Base-by-base conservation (phyloP, 345 rosid species). In the Corchorus capsularis region DNA sequence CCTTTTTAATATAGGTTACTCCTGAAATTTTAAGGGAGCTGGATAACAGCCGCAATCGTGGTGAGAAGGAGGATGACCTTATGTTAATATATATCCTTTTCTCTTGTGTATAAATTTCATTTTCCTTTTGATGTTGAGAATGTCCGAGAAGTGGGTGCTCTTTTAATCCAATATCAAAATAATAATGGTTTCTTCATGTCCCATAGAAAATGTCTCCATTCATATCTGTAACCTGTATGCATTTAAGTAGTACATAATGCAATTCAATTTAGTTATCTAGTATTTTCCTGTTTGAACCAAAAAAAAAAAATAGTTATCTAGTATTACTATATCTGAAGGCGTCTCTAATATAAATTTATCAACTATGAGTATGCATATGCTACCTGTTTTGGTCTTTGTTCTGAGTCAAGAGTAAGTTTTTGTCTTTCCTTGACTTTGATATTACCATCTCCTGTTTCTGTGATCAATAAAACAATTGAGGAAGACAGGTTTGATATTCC, bases 401-500 rank as follows among this genome's bases (percentile, higher is more conserved):
- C 15, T 78, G n/a, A 22, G 27, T 5, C 5, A 12, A 10, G 52
- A 47, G 68, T 10, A 6, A 20, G 5, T 35, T 1, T 71, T 53
- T n/a, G 47, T 71, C 66, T 79, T 78, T 84, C 93, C 94, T 93
- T 93, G 79, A 95, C 94, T 45, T 49, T 3, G 4, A 66, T 46
- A 11, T 80, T 78, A 93, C 97, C 83, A 72, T 65, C 86, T 52
- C 83, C 92, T 17, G 81, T 89, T 64, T 83, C 86, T 27, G 89
- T 88, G 71, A 84, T 89, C 73, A 93, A 89, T 82, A 93, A 87
- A 49, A 82, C 94, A 0, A 92, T 90, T 13, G 85, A 89, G 83
- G 99, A 96, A 87, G 98, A 96, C 80, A 83, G 92, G 80, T 91
- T 89, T 77, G 98, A 96, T 79, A 89, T 96, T 78, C 98, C 99